phyloP scores from a whole-genome alignment of 2,329 filamentous ascomycete genomes.

The Colletotrichum tropicicola region DNA sequence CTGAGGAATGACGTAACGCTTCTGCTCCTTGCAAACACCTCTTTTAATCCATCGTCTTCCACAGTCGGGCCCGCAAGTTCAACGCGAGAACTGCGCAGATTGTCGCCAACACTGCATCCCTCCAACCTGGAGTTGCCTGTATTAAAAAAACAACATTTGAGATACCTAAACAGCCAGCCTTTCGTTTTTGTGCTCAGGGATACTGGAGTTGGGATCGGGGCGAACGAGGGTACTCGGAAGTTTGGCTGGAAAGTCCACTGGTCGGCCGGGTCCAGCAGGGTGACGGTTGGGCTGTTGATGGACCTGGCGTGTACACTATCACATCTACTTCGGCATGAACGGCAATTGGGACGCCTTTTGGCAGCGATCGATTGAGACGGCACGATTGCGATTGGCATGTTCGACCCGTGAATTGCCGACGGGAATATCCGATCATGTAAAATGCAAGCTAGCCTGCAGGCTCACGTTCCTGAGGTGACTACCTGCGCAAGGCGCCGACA shows the following conservation, averaged over 20 bases:
- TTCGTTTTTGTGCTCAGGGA: slow-evolving; percentile 29
- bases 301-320: slow-evolving; percentile 15
- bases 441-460: too few species aligned
- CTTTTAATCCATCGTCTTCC: neutral
- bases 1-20: slow-evolving; percentile 52
- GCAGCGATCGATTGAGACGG: neutral
- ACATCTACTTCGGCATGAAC: slow-evolving; percentile 8
- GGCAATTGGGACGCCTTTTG: neutral
- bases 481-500: too few species aligned
- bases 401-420: neutral
- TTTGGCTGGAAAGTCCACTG: neutral
- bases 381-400: neutral
- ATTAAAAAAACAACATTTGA: slow-evolving; percentile 30
- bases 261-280: neutral
- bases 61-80: neutral
- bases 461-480: neutral
- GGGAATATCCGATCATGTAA: too few species aligned
- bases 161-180: slow-evolving; percentile 26
- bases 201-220: slow-evolving; percentile 24
- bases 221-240: neutral
- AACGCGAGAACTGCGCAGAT: neutral
- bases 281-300: neutral
- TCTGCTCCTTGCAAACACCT: neutral
- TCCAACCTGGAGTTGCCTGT: slow-evolving; percentile 18
- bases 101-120: neutral